Evolutionary conservation across 2,329 filamentous ascomycete species (phyloP).

Genomic region (Xylariaceae sp.): DNA sequence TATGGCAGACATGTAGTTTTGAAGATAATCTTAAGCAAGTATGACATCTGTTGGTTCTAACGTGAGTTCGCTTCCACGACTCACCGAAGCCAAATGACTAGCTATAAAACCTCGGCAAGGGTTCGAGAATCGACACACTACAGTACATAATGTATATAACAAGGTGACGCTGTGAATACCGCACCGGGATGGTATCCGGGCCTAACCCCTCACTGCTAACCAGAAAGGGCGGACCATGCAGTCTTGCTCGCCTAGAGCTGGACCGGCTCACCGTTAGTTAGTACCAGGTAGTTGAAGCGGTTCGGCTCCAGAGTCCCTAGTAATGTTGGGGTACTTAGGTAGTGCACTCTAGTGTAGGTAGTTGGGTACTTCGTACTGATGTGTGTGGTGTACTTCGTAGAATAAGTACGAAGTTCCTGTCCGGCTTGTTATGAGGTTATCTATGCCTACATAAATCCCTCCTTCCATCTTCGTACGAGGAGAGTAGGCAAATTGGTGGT

Average conservation of each 20-base stretch:
- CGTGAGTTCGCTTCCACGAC: background rate
- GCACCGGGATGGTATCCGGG: background rate
- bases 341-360: no score
- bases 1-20: no score
- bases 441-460: no score
- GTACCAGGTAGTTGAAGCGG: background rate
- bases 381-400: no score
- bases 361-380: no score
- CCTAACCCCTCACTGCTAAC: background rate
- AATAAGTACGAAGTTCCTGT: no score
- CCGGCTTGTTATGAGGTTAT: no score
- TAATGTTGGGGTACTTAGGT: background rate
- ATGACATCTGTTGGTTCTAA: background rate
- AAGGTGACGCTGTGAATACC: no score
- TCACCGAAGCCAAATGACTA: background rate
- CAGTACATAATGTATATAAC: background rate
- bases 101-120: background rate
- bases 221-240: background rate
- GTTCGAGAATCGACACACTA: background rate
- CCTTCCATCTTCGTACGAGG: no score
- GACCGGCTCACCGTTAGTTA: background rate
- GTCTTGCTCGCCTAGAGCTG: background rate
- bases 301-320: background rate
- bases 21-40: background rate
- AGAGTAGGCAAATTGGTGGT: no score